These are phyloP conservation scores for Trichoderma sp. DNA, from an alignment of 2,329 filamentous ascomycete species.

Conservation along the genomic window DNA sequence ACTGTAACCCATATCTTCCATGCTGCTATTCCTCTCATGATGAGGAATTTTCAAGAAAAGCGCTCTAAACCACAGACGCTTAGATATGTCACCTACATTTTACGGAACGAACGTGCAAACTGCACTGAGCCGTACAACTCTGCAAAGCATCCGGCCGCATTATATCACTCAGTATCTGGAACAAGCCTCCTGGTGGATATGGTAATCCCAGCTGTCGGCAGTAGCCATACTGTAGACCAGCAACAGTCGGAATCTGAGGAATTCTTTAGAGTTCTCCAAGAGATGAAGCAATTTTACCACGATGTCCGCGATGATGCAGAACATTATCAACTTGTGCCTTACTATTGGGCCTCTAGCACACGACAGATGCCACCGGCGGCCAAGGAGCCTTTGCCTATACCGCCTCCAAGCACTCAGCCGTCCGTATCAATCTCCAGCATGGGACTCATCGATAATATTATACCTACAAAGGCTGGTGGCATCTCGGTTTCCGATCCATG, in stretches of 20 bases:
- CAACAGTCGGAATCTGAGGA: neutral
- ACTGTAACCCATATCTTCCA: constrained; percentile 36
- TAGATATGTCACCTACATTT: neutral
- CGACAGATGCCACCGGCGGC: constrained; percentile 15
- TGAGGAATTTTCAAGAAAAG: constrained; percentile 25
- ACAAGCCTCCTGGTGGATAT: neutral
- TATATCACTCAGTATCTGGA: neutral
- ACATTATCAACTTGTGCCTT: constrained; percentile 28
- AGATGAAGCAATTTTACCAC: constrained; percentile 31
- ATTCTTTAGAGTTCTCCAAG: constrained; percentile 26
- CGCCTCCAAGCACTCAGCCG: neutral
- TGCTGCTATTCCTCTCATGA: constrained; percentile 30
- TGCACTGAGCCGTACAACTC: neutral
- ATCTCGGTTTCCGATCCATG: constrained; percentile 38
- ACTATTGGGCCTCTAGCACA: constrained; percentile 24
- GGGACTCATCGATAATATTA: constrained; percentile 30
- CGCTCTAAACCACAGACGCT: neutral
- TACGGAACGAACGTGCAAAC: neutral
- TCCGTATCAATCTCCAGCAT: neutral
- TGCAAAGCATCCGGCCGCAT: neutral
- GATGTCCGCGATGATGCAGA: constrained; percentile 31
- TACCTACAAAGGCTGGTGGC: constrained; percentile 27
- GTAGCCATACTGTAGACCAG: neutral
- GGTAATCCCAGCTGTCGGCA: neutral
- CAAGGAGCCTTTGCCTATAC: neutral